These are phyloP conservation scores for Polyporus arcularius DNA, from an alignment of 768 basidiomycete genomes.

Conservation along the genomic window DNA sequence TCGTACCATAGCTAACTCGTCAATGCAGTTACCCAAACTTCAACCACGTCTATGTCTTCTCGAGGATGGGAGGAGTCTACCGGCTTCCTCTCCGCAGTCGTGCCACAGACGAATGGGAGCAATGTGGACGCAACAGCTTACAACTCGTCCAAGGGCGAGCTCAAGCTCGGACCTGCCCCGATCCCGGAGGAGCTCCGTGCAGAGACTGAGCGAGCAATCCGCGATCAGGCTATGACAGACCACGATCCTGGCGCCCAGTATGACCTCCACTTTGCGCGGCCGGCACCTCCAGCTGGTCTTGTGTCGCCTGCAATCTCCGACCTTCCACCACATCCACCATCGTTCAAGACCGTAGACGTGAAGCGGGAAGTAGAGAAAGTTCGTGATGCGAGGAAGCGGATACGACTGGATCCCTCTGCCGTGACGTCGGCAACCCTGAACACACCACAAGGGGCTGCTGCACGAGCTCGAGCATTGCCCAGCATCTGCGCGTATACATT, in stretches of 20 bases:
- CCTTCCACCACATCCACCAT: slow-evolving; percentile 75
- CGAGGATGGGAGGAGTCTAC: slow-evolving; percentile 85
- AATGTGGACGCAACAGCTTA: slow-evolving; percentile 69
- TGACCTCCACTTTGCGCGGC: slow-evolving; percentile 58
- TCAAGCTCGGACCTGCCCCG: slow-evolving; percentile 86
- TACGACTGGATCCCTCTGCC: slow-evolving; percentile 79
- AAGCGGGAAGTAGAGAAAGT: slow-evolving; percentile 89
- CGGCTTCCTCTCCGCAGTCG: slow-evolving; percentile 77
- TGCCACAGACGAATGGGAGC: slow-evolving; percentile 60
- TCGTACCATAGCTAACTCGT: slow-evolving; percentile 24
- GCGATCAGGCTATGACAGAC: slow-evolving; percentile 81
- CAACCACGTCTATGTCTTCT: slow-evolving; percentile 60
- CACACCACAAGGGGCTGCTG: slow-evolving; percentile 56
- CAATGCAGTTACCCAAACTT: slow-evolving; percentile 67
- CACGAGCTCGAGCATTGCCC: slow-evolving; percentile 73
- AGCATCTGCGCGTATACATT: slow-evolving; percentile 95
- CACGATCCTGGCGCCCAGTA: slow-evolving; percentile 67
- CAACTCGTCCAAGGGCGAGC: slow-evolving; percentile 70
- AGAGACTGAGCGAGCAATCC: slow-evolving; percentile 77
- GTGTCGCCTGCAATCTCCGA: slow-evolving; percentile 69
- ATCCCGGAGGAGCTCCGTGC: slow-evolving; percentile 76
- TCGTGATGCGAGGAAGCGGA: slow-evolving; percentile 88
- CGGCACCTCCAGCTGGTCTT: slow-evolving; percentile 53
- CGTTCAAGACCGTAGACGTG: slow-evolving; percentile 85
- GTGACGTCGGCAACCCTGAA: slow-evolving; percentile 57